A percentile compares a stretch with the other conserved stretches of the same genome.
phyloP scores from a whole-genome alignment of 768 basidiomycete genomes.

The Leccinum uliginosum region DNA sequence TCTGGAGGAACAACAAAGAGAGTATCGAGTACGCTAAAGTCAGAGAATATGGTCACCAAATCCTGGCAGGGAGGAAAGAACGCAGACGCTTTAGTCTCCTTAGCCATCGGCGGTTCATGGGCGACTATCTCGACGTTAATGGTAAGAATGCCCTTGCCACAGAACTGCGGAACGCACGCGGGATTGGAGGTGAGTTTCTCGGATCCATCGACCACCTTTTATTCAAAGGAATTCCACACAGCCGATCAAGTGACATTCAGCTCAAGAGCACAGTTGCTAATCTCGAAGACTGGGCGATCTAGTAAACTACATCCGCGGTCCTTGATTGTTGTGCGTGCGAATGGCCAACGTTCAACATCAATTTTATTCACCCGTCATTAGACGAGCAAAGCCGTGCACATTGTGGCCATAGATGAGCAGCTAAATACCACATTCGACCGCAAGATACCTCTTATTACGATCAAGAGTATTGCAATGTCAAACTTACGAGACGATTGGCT shows the following conservation, averaged over 20 bases:
- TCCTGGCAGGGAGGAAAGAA: constrained; percentile 90
- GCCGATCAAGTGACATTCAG: constrained; percentile 85
- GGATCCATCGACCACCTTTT: background rate
- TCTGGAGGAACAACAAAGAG: constrained; percentile 99
- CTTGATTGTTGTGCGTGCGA: constrained; percentile 71
- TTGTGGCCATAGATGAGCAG: constrained; percentile 65
- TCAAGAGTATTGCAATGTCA: constrained; percentile 83
- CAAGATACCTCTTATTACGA: constrained; percentile 85
- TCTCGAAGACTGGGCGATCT: constrained; percentile 81
- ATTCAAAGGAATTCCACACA: constrained; percentile 20
- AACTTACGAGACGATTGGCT: constrained; percentile 94
- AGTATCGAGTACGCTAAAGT: constrained; percentile 81
- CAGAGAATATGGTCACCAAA: constrained; percentile 92
- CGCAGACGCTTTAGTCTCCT: constrained; percentile 88
- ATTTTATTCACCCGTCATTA: constrained; percentile 1
- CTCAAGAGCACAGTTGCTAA: constrained; percentile 71
- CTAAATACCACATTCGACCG: constrained; percentile 64
- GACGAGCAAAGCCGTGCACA: constrained; percentile 72
- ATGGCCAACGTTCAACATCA: background rate
- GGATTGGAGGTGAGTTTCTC: constrained; percentile 59
- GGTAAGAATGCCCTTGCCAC: constrained; percentile 74
- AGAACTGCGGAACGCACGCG: constrained; percentile 67
- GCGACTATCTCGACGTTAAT: constrained; percentile 92
- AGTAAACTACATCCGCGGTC: constrained; percentile 91
- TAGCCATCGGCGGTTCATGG: constrained; percentile 91